A percentile compares a stretch with the other conserved stretches of the same genome.
Conservation (phyloP, 345 rosid species). For the Orychophragmus violaceus region DNA sequence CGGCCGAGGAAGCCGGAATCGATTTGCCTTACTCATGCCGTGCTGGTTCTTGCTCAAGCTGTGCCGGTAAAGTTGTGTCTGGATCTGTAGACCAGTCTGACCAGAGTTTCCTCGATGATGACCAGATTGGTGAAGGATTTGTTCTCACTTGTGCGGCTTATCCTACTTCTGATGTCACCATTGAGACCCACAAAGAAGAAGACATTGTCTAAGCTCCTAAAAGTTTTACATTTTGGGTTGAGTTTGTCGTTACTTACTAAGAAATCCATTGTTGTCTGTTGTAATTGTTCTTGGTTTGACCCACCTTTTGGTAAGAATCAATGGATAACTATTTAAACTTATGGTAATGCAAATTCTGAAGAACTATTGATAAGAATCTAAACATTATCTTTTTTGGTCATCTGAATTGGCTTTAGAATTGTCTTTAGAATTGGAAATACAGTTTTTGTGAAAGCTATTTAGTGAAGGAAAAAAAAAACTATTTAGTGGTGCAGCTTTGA, state of each 20-base stretch:
- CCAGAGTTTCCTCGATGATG: conserved; percentile 78
- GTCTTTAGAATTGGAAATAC: no score
- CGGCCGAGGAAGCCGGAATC: conserved; percentile 59
- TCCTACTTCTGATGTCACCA: conserved; percentile 46
- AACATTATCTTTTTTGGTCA: background rate
- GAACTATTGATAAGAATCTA: background rate
- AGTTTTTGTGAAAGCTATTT: no score
- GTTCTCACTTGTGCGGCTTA: conserved; percentile 85
- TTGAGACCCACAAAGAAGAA: conserved; percentile 93
- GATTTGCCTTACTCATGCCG: conserved; percentile 96
- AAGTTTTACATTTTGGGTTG: conserved; percentile 19
- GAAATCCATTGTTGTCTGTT: conserved; percentile 17
- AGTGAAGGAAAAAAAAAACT: no score
- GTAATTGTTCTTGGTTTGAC: conserved; percentile 5
- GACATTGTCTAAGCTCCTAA: conserved; percentile 35
- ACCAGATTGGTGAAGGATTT: conserved; percentile 54
- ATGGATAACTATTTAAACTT: conserved; percentile 13
- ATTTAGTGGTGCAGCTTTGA: no score
- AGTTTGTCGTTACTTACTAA: conserved; percentile 18
- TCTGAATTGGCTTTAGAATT: no score
- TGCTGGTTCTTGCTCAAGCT: conserved; percentile 90
- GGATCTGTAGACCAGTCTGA: conserved; percentile 80
- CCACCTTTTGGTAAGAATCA: conserved; percentile 11
- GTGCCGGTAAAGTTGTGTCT: conserved; percentile 53
- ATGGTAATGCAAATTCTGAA: background rate